Conservation (phyloP, 139 green algal genomes). For the Chlamydomonas urium region DNA sequence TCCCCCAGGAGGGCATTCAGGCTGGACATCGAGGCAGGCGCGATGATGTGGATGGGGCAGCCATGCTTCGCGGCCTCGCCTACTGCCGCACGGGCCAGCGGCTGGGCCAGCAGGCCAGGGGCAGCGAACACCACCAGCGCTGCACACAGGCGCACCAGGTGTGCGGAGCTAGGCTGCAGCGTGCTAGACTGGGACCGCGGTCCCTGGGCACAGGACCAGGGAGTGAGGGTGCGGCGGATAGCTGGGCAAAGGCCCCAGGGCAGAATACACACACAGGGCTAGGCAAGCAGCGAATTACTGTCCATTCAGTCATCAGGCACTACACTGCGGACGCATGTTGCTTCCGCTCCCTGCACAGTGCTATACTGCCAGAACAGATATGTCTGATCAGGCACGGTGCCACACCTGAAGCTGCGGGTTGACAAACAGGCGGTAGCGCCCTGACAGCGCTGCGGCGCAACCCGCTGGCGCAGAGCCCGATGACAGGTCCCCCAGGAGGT, state of each 20-base stretch:
- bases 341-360: no score
- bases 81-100: background rate
- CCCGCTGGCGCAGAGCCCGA: background rate
- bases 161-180: slow-evolving; percentile 17
- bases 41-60: background rate
- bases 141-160: slow-evolving; percentile 15
- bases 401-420: slow-evolving; percentile 24
- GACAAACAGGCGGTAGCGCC: slow-evolving; percentile 23
- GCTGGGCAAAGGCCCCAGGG: no score
- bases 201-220: no score
- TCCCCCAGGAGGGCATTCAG: no score
- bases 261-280: no score
- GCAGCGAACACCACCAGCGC: slow-evolving; percentile 24
- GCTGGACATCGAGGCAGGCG: background rate
- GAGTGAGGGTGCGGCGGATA: no score
- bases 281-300: no score
- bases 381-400: background rate
- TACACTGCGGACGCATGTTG: no score
- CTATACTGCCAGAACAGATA: background rate
- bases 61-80: background rate
- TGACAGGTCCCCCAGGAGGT: slow-evolving; percentile 9
- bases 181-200: background rate
- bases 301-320: no score
- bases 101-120: slow-evolving; percentile 13
- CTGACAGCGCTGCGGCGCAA: background rate